Evolutionary conservation across 2,329 filamentous ascomycete genomes (phyloP).

Genomic region (Chalaropsis ovoidea): DNA sequence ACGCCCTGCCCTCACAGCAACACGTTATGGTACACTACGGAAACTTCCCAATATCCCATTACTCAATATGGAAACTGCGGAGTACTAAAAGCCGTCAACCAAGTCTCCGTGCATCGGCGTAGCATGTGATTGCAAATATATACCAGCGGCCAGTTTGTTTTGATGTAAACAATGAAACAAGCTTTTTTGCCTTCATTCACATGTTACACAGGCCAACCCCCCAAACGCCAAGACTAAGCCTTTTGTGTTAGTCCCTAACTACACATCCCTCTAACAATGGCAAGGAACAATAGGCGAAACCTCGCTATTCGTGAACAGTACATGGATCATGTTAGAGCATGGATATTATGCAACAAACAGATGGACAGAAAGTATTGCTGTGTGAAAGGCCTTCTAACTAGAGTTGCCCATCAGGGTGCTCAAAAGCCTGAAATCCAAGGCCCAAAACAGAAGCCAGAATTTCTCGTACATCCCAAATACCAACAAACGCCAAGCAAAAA

Average conservation of each 20-base stretch:
- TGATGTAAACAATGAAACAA: slow-evolving; percentile 2
- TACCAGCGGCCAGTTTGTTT: background rate
- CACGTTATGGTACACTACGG: background rate
- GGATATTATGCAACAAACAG: background rate
- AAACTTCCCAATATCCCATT: background rate
- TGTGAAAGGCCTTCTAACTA: background rate
- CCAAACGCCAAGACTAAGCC: background rate
- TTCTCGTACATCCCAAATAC: background rate
- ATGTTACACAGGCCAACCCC: background rate
- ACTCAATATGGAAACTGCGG: background rate
- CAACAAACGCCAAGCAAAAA: background rate
- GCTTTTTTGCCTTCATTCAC: background rate
- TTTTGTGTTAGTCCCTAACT: background rate
- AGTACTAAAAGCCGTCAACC: too few species aligned
- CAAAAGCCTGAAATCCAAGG: background rate
- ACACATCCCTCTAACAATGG: background rate
- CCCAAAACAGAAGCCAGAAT: background rate
- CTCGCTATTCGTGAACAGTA: too few species aligned
- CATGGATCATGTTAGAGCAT: background rate
- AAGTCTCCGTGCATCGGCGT: background rate
- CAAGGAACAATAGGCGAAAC: background rate
- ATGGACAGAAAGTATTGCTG: background rate
- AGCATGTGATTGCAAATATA: background rate
- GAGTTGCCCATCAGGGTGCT: background rate
- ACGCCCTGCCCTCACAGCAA: background rate